A percentile compares a stretch with the other conserved stretches of the same genome.
Conservation (phyloP, 768 basidiomycete genomes). For the Lactarius hatsudake region DNA sequence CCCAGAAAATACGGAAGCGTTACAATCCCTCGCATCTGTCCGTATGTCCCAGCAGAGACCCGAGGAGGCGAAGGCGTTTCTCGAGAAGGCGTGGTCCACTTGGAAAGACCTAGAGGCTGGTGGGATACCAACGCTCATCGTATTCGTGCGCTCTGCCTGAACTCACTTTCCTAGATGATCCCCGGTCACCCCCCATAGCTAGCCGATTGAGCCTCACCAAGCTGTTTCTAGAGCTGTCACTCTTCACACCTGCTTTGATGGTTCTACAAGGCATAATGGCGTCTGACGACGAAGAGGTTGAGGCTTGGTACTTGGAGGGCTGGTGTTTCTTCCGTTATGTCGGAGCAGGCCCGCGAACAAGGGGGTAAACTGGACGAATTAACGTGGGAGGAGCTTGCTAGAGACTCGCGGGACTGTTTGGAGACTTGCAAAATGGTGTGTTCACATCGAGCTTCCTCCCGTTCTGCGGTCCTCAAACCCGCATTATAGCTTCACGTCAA, state of each 20-base stretch:
- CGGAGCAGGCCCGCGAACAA: conserved; percentile 63
- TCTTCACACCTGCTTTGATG: conserved; percentile 68
- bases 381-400: conserved; percentile 74
- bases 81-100: conserved; percentile 63
- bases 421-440: conserved; percentile 78
- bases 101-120: conserved; percentile 70
- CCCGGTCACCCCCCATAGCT: conserved; percentile 67
- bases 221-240: conserved; percentile 72
- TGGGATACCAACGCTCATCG: conserved; percentile 27
- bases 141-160: not conserved
- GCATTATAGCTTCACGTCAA: conserved; percentile 59
- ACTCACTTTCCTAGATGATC: conserved; percentile 48
- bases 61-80: conserved; percentile 72
- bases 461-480: conserved; percentile 3
- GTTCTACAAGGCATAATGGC: conserved; percentile 78
- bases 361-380: conserved; percentile 46
- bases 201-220: conserved; percentile 73
- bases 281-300: conserved; percentile 80
- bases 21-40: conserved; percentile 80
- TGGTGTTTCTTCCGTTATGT: conserved; percentile 90
- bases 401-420: conserved; percentile 75
- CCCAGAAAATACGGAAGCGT: conserved; percentile 72
- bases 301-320: conserved; percentile 93
- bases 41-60: conserved; percentile 83
- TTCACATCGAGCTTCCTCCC: conserved; percentile 8